Base-by-base conservation (phyloP, 75 land plant species). In the Picea glauca region DNA sequence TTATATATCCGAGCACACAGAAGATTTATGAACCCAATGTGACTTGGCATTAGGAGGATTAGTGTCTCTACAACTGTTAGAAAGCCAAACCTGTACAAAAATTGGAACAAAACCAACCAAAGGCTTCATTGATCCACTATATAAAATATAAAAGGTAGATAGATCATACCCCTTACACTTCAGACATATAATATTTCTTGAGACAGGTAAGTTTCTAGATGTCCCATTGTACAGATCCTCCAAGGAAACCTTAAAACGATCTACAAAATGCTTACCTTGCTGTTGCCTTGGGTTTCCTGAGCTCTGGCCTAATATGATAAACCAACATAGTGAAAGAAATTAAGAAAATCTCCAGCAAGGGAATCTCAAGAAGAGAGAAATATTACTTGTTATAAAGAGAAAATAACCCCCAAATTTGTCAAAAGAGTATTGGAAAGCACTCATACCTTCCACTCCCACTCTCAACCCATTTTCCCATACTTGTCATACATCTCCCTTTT, bases 211-310 rank as follows among this genome's bases (percentile, higher is more conserved):
- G 82, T 93, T 95, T 83, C 89, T 94, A 4, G 90, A 80, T 5
- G 90, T 86, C 0, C 97, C 97, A 80, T 90, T 90, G 74, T 92
- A 94, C 50, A 95, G 43, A 17, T 93, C 98, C 58, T 95, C 98
- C 60, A 95, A 79, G 26, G 98, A 93, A 58, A 89, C 93, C 83
- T 94, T 94, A 58, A 94, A 35, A 17, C 89, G 78, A 74, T 95
- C 96, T 12, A 93, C 93, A 13, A 95, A 93, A 87, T 95, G 92
- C 35, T 95, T 96, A 13, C 96, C 98, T 64, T 80, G 77, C 73
- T 83, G 87, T 66, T 91, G 90, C 81, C 93, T 85, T 30, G 87
- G 59, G 8, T 91, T 87, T 66, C 95, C 83, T 72, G 84, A 78
- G 62, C 90, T 85, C 26, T 26, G 26, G 14, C 87, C 84, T 43